Conservation (phyloP, 2,329 filamentous ascomycete species). For the Fusarium denticulatum region DNA sequence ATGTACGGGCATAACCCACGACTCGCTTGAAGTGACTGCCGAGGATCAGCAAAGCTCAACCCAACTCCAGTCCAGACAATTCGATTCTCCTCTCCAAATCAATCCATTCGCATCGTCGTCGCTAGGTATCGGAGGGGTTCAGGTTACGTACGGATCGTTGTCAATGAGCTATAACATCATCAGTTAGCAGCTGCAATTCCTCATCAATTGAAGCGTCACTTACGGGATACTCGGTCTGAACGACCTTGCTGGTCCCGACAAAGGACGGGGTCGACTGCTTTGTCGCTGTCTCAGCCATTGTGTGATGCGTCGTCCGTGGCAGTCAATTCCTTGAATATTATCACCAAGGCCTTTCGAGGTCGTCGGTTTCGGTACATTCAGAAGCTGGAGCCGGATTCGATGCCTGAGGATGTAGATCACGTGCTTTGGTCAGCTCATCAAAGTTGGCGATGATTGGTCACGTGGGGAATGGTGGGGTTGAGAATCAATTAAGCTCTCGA, state of each 20-base stretch:
- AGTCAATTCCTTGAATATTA: slow-evolving; percentile 44
- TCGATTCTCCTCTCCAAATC: neutral
- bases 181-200: slow-evolving; percentile 40
- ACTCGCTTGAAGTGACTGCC: slow-evolving; percentile 90
- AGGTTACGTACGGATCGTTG: slow-evolving; percentile 84
- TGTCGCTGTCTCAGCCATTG: slow-evolving; percentile 53
- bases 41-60: slow-evolving; percentile 42
- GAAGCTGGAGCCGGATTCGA: slow-evolving; percentile 36
- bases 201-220: slow-evolving; percentile 50
- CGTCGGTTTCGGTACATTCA: slow-evolving; percentile 37
- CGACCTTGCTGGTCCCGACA: slow-evolving; percentile 71
- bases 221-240: slow-evolving; percentile 89
- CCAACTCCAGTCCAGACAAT: neutral
- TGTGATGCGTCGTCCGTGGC: slow-evolving; percentile 44
- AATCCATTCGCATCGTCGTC: neutral
- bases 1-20: slow-evolving; percentile 82
- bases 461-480: neutral
- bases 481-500: slow-evolving; percentile 40
- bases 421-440: slow-evolving; percentile 42
- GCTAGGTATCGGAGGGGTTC: slow-evolving; percentile 1
- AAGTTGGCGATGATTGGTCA: slow-evolving; percentile 27
- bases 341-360: slow-evolving; percentile 39
- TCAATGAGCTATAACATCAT: slow-evolving; percentile 84
- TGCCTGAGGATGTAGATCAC: slow-evolving; percentile 48
- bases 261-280: slow-evolving; percentile 51